phyloP scores from a whole-genome alignment of 164 flowering plant genomes.

The Magnolia sinica region DNA sequence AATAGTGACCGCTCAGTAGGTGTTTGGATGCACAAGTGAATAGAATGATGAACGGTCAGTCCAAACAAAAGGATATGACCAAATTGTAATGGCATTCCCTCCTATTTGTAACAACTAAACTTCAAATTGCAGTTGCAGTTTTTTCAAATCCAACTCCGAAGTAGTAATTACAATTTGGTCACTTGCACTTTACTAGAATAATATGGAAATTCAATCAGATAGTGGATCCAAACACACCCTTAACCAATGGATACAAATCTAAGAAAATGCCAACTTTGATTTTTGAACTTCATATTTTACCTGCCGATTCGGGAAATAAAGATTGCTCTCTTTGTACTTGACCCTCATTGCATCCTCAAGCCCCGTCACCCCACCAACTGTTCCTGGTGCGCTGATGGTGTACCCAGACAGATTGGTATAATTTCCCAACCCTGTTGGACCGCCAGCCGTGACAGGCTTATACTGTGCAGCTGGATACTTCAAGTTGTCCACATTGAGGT shows the following conservation, averaged over 20 bases:
- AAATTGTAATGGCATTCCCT: neutral
- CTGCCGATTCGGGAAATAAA: slow-evolving; percentile 84
- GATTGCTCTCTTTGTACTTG: slow-evolving; percentile 82
- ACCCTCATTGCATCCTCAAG: slow-evolving; percentile 81
- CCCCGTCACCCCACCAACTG: slow-evolving; percentile 57
- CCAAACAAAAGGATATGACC: neutral
- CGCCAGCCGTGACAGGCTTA: slow-evolving; percentile 69
- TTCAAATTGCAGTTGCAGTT: neutral
- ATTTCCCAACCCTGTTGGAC: slow-evolving; percentile 75
- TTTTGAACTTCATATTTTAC: slow-evolving; percentile 25
- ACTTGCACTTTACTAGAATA: neutral
- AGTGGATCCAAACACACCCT: neutral
- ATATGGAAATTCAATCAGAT: neutral
- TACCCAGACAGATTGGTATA: slow-evolving; percentile 70
- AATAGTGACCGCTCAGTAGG: neutral
- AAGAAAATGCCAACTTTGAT: neutral
- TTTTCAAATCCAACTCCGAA: neutral
- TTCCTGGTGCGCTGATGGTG: slow-evolving; percentile 63
- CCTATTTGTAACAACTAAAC: neutral
- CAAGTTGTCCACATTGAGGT: slow-evolving; percentile 53
- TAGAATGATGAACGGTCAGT: neutral
- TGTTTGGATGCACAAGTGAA: neutral
- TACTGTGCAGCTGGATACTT: slow-evolving; percentile 81
- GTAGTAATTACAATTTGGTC: neutral
- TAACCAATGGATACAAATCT: neutral